Evolutionary conservation across 140 eudicot genomes (phyloP), one percentile per base, ranked within the genome.

Genomic region (Anethum foeniculum): DNA sequence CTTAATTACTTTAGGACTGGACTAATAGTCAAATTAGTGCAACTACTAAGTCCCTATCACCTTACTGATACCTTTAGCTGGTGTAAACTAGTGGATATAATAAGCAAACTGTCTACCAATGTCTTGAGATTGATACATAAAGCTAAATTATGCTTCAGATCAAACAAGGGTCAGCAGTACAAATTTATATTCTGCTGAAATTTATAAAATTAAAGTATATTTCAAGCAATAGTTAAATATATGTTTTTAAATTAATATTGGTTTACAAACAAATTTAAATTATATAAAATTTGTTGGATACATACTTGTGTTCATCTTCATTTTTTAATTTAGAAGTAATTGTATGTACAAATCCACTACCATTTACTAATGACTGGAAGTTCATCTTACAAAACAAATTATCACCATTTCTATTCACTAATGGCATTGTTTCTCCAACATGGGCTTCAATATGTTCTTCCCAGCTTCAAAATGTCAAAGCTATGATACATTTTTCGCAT

Each of bases 11-110:
- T 44, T 74, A 44, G 51, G 58, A 74, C 34, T 25, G 48, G 71
- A 62, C 77, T 43, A n/a, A 44, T 74, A 74, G 58, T 74, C 78
- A 74, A 74, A 74, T 9, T 43, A 74, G 36, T 25, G 56, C 60
- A 74, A 74, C 78, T 74, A 28, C 21, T 23, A 74, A 23, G 78
- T 74, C 39, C 58, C 39, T n/a, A 44, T 74, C 77, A 43, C 7
- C n/a, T 44, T 28, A 0, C 23, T 74, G 30, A 25, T 6, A 4
- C 38, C 77, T 43, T 74, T 74, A 74, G 78, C 78, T 74, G 78
- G 78, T 44, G 38, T 43, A 44, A 74, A 74, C 58, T 74, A 74
- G 39, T 7, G 58, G 58, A 13, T 44, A 44, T 12, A 16, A 44
- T n/a, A 72, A 38, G 48, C 44, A 39, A 39, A 72, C 21, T 30